Evolutionary conservation across 495 filamentous ascomycete species (phyloP), one percentile per base, ranked within the genome.

Genomic region (Rhizodiscina lignyota): DNA sequence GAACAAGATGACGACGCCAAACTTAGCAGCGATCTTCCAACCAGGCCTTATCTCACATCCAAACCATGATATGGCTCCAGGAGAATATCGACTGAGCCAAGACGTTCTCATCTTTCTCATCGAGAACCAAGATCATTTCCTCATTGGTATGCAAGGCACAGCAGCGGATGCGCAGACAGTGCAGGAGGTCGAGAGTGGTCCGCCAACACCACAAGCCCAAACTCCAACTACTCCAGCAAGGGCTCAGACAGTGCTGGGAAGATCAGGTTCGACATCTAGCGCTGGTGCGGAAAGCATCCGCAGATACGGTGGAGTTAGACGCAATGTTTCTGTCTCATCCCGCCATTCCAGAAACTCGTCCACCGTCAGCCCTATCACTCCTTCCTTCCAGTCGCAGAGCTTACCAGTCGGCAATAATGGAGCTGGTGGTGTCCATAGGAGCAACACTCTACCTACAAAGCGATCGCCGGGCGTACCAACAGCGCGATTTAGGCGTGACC

Each of bases 51-150:
- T 99, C 16, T 91, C 85, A 8, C 89, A 96, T 55, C 89, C 89
- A 2, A 63, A 69, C 21, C 89, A 99, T 54, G 85, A 94, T 44
- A 94, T 99, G 85, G 71, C 79, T 5, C 89, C 89, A 4, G 67
- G 77, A 15, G 86, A 94, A 44, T 99, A 99, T 50, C 78, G 83
- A 23, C 60, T 96, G 17, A 96, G 89, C 44, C 89, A 99, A 58
- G 84, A 91, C 49, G 89, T 99, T 26, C 70, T 99, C 49, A 92
- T 96, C 18, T 99, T 96, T 53, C 60, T 99, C 42, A 99, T 99
- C 41, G 84, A 94, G 52, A 93, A 99, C 46, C 86, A 94, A 37
- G 75, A 68, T 41, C 54, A 63, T 45, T 67, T 67, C 47, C 44
- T 67, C 35, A 86, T 94, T 34, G 85, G 85, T 12, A 94, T 94